A percentile compares a stretch with the other conserved stretches of the same genome.
Evolutionary conservation across 1,139 yeast genomes (phyloP).

Genomic region (Debaryomycetaceae sp.): DNA sequence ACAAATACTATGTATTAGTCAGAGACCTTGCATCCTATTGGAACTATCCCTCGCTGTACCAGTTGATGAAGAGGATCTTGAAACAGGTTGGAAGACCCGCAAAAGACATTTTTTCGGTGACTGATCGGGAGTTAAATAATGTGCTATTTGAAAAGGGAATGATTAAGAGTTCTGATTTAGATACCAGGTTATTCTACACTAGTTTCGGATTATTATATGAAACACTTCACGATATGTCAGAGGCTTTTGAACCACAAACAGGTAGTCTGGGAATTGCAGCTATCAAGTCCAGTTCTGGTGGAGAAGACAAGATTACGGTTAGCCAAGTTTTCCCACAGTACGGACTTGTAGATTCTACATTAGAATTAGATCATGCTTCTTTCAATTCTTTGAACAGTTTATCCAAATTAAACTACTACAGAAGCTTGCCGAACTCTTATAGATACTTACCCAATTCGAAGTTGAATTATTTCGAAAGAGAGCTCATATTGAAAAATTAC

Average conservation of each 20-base stretch:
- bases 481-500: conserved; percentile 25
- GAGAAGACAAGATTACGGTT: conserved; percentile 23
- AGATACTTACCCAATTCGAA: conserved; percentile 28
- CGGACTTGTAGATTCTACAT: conserved; percentile 28
- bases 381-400: conserved; percentile 34
- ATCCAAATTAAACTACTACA: conserved; percentile 39
- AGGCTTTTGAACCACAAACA: conserved; percentile 1
- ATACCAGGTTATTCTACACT: conserved; percentile 26
- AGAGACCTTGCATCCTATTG: conserved; percentile 33
- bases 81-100: conserved; percentile 21
- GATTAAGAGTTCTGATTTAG: conserved; percentile 17
- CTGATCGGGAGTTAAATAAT: conserved; percentile 22
- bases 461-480: conserved; percentile 29
- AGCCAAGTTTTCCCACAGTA: conserved; percentile 44
- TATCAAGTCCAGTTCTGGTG: not conserved
- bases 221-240: conserved; percentile 10
- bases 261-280: conserved; percentile 1
- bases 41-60: conserved; percentile 46
- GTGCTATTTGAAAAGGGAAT: conserved; percentile 18
- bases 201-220: conserved; percentile 20
- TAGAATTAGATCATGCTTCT: conserved; percentile 31
- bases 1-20: conserved; percentile 22
- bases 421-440: conserved; percentile 14
- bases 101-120: conserved; percentile 15
- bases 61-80: conserved; percentile 27